These are phyloP conservation scores for Talaromyces sp. DNA, from an alignment of 2,329 filamentous ascomycete genomes.

Conservation along the genomic window DNA sequence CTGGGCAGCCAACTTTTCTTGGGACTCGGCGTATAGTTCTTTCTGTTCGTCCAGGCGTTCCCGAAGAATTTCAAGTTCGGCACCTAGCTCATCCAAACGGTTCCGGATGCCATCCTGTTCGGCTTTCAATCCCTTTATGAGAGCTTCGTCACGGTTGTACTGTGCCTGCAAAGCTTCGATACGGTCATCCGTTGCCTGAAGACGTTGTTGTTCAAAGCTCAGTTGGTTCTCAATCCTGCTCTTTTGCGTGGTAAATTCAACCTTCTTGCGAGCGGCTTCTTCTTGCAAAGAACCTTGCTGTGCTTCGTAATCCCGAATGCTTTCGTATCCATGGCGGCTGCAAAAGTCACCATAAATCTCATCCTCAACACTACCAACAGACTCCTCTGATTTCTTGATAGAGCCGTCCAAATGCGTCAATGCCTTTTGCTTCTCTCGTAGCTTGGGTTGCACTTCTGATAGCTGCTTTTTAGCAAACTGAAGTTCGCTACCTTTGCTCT, in stretches of 20 bases:
- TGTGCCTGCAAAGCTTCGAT: conserved; percentile 65
- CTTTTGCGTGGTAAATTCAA: conserved; percentile 77
- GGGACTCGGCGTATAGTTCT: conserved; percentile 63
- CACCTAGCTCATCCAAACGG: conserved; percentile 66
- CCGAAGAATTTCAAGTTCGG: conserved; percentile 70
- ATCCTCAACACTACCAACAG: conserved; percentile 80
- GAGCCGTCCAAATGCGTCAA: conserved; percentile 59
- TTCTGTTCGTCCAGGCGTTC: conserved; percentile 68
- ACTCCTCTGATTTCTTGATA: conserved; percentile 54
- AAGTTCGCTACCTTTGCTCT: conserved; percentile 78
- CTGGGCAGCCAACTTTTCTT: conserved; percentile 71
- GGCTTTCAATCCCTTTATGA: conserved; percentile 65
- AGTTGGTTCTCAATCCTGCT: conserved; percentile 58
- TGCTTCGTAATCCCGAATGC: conserved; percentile 89
- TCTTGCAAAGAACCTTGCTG: conserved; percentile 91
- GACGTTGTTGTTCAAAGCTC: conserved; percentile 63
- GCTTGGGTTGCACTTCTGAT: conserved; percentile 71
- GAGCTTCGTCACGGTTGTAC: conserved; percentile 61
- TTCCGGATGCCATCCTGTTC: conserved; percentile 73
- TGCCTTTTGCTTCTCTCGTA: conserved; percentile 64
- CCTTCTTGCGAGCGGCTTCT: conserved; percentile 79
- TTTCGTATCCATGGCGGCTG: conserved; percentile 74
- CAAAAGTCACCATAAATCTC: conserved; percentile 84
- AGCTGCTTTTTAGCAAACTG: conserved; percentile 69
- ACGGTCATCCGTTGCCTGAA: conserved; percentile 66